phyloP scores from a whole-genome alignment of 768 basidiomycete genomes.

The Rhodotorula taiwanensis region DNA sequence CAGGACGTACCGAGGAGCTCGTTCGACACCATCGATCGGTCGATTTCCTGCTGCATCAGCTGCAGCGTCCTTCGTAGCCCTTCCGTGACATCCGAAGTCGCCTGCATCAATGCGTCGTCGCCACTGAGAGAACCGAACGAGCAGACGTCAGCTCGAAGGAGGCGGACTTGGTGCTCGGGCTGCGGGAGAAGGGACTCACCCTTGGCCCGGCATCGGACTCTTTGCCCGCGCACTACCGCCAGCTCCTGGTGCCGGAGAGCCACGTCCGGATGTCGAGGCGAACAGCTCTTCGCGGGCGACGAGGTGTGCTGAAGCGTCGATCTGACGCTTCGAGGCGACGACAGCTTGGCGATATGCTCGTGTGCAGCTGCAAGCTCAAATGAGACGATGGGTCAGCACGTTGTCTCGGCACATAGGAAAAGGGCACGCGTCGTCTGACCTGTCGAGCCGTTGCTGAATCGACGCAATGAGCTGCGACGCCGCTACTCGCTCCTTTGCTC shows the following conservation, averaged over 20 bases:
- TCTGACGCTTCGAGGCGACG: slow-evolving; percentile 20
- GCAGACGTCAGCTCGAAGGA: not conserved
- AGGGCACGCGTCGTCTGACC: slow-evolving; percentile 50
- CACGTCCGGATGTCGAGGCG: not conserved
- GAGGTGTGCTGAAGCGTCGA: slow-evolving; percentile 11
- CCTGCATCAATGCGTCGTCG: slow-evolving; percentile 79
- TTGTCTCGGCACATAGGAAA: not conserved
- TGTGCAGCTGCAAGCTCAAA: slow-evolving; percentile 17
- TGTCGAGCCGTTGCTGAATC: slow-evolving; percentile 50
- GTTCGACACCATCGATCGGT: slow-evolving; percentile 72
- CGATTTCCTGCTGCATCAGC: slow-evolving; percentile 86
- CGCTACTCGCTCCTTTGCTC: slow-evolving; percentile 52
- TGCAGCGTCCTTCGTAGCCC: slow-evolving; percentile 73
- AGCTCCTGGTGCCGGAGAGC: not conserved
- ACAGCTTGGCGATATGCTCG: slow-evolving; percentile 20
- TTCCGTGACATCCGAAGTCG: slow-evolving; percentile 82
- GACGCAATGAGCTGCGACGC: slow-evolving; percentile 52
- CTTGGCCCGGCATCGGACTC: not conserved
- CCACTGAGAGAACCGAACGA: slow-evolving; percentile 43
- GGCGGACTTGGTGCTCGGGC: not conserved
- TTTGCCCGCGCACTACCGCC: not conserved
- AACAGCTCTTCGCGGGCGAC: slow-evolving; percentile 22
- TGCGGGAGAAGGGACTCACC: not conserved
- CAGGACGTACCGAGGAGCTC: slow-evolving; percentile 68
- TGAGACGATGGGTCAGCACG: not conserved